A percentile compares a stretch with the other conserved stretches of the same genome.
Conservation (phyloP, 495 filamentous ascomycete species). For the Aspergillus carlsbadensis region DNA sequence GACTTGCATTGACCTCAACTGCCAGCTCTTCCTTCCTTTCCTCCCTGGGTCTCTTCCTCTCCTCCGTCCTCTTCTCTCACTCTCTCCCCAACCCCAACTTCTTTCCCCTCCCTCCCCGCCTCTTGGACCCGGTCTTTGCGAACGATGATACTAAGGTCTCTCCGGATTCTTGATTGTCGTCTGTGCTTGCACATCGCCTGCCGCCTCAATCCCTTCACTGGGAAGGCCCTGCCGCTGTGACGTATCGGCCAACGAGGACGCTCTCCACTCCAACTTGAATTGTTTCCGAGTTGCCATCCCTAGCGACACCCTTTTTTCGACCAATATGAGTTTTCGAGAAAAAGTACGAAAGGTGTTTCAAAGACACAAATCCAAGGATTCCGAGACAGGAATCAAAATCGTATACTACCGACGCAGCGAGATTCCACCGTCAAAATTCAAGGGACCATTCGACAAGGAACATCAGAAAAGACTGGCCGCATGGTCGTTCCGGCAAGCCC, state of each 20-base stretch:
- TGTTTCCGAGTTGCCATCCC: background rate
- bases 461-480: constrained; percentile 50
- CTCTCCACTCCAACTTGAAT: constrained; percentile 8
- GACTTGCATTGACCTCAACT: constrained; percentile 2
- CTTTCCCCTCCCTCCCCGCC: constrained; percentile 12
- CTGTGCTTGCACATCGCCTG: constrained; percentile 40
- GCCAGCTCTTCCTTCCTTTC: background rate
- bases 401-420: constrained; percentile 53
- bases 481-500: constrained; percentile 48
- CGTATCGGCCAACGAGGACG: constrained; percentile 13
- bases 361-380: constrained; percentile 25
- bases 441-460: constrained; percentile 50
- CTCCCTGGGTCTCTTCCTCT: background rate
- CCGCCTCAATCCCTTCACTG: constrained; percentile 35
- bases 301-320: background rate
- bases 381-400: constrained; percentile 39
- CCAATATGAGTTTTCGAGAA: constrained; percentile 47
- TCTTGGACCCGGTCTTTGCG: constrained; percentile 14
- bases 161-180: constrained; percentile 14
- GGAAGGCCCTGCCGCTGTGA: constrained; percentile 38
- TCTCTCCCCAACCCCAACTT: constrained; percentile 6
- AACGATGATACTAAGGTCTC: constrained; percentile 32
- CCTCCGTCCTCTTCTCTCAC: constrained; percentile 2
- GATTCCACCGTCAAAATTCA: constrained; percentile 52
- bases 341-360: constrained; percentile 42